Base-by-base conservation (phyloP, 352 stramenopile species). In the Phytophthora capsici region DNA sequence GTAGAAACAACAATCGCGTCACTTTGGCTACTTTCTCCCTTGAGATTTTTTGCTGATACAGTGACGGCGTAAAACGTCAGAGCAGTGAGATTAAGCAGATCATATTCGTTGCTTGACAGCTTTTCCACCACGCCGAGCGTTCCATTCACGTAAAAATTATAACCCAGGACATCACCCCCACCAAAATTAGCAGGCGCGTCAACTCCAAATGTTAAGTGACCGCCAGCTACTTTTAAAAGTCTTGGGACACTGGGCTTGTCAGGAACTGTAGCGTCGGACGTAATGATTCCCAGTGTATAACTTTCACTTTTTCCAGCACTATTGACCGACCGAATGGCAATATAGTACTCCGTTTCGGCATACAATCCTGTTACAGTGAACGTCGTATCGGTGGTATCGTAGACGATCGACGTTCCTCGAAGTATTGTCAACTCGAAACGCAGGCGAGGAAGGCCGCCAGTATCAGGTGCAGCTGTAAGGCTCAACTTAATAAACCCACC, bases 151-250 rank as follows among this genome's bases (percentile, higher is more conserved):
- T 71, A 78, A 43, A 88, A 77, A 0, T 23, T 34, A 22, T 77
- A 87, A 0, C 40, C 28, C 3, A 51, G 48, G 23, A 90, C 57
- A 0, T 41, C 19, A 13, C 40, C 71, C 14, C 81, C 81, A 8
- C 81, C 81, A 50, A 75, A 75, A 26, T 90, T 72, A 0, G 51
- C 25, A 16, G 81, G 81, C 1, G 71, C n/a, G 26, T 44, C 28
- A 1, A 83, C 23, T n/a, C 66, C 38, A 16, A 88, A 40, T 4
- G 46, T 63, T 14, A 76, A 32, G 6, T 66, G 62, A 9, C 81
- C 78, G 36, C 78, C 81, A 17, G 63, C 73, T 5, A 76, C 32
- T 2, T 10, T 25, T 3, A 81, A 6, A 3, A 87, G 1, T 6
- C 47, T 58, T 16, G 77, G 56, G 4, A 20, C 10, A 4, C 20